A percentile compares a stretch with the other conserved stretches of the same genome.
These are phyloP conservation scores for Lachancea nothofagi DNA, from an alignment of 805 yeast genomes.

Conservation along the genomic window DNA sequence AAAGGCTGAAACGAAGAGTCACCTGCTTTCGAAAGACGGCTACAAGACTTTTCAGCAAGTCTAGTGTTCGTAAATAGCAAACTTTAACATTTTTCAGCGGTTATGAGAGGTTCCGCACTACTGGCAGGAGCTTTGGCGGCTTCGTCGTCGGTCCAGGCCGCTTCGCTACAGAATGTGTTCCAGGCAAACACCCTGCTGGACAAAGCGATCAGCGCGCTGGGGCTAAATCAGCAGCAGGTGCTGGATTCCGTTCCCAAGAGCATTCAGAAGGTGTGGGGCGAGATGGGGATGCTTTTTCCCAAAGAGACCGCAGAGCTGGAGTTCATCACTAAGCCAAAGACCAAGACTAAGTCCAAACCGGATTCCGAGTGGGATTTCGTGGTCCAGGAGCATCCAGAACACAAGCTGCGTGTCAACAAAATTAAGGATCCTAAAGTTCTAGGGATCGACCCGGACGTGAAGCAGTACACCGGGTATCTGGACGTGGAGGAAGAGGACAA, in stretches of 20 bases:
- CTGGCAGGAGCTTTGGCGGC: constrained; percentile 7
- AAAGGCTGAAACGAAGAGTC: no score
- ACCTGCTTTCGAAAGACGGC: no score
- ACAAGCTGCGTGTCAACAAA: constrained; percentile 57
- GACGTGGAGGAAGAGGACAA: constrained; percentile 80
- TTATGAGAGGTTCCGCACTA: constrained; percentile 4
- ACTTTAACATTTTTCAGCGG: no score
- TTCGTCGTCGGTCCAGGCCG: constrained; percentile 7
- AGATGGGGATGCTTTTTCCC: constrained; percentile 58
- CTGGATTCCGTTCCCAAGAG: constrained; percentile 44
- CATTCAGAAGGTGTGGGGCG: constrained; percentile 53
- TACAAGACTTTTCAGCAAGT: no score
- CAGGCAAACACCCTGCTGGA: constrained; percentile 32
- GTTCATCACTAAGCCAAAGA: constrained; percentile 46
- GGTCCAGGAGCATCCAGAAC: constrained; percentile 37
- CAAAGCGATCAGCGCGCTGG: constrained; percentile 47
- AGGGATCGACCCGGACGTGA: constrained; percentile 70
- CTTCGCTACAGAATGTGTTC: constrained; percentile 10
- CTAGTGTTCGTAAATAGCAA: no score
- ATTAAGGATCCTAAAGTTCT: constrained; percentile 52
- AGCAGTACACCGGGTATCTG: constrained; percentile 80
- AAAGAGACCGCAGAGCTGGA: constrained; percentile 45
- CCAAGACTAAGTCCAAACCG: constrained; percentile 20
- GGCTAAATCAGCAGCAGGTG: constrained; percentile 36
- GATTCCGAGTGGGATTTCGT: constrained; percentile 28